These are phyloP conservation scores for Phellopilus nigrolimitatus DNA, from an alignment of 1,284 basidiomycete genomes.

Conservation along the genomic window DNA sequence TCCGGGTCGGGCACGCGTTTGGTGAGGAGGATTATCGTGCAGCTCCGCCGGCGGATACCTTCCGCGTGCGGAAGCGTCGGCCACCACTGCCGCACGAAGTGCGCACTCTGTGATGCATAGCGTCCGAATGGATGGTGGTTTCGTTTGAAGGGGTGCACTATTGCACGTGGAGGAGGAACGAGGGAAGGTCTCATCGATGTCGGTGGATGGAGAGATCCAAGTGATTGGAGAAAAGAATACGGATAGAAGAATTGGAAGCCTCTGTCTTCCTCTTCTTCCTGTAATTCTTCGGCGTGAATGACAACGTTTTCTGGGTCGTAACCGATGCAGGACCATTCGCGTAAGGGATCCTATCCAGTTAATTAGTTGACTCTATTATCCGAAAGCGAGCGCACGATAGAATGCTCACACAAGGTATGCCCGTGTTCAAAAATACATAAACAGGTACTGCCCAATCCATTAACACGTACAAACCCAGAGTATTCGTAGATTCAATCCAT, in stretches of 20 bases:
- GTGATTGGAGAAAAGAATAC: conserved; percentile 41
- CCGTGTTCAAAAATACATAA: conserved; percentile 67
- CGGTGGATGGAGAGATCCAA: conserved; percentile 22
- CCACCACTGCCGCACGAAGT: conserved; percentile 78
- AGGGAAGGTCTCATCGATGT: conserved; percentile 19
- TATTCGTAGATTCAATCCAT: conserved; percentile 46
- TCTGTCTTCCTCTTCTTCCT: conserved; percentile 47
- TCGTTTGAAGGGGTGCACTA: conserved; percentile 43
- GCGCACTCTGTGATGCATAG: conserved; percentile 42
- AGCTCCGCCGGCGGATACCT: conserved; percentile 56
- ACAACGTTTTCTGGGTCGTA: conserved; percentile 51
- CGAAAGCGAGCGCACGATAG: background rate
- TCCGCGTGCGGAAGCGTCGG: conserved; percentile 44
- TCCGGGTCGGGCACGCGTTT: conserved; percentile 51
- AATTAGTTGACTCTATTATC: background rate
- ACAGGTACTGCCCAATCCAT: conserved; percentile 59
- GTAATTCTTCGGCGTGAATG: conserved; percentile 69
- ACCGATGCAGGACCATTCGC: conserved; percentile 67
- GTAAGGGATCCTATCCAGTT: conserved; percentile 5
- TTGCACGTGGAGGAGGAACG: conserved; percentile 13
- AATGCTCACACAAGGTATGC: conserved; percentile 60
- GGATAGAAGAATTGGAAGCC: conserved; percentile 58
- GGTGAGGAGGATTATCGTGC: conserved; percentile 64
- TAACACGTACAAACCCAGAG: conserved; percentile 59
- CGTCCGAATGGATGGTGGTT: conserved; percentile 9